Evolutionary conservation across 768 basidiomycete genomes (phyloP), one percentile per base, ranked within the genome.

Genomic region (Nidularia sp.): DNA sequence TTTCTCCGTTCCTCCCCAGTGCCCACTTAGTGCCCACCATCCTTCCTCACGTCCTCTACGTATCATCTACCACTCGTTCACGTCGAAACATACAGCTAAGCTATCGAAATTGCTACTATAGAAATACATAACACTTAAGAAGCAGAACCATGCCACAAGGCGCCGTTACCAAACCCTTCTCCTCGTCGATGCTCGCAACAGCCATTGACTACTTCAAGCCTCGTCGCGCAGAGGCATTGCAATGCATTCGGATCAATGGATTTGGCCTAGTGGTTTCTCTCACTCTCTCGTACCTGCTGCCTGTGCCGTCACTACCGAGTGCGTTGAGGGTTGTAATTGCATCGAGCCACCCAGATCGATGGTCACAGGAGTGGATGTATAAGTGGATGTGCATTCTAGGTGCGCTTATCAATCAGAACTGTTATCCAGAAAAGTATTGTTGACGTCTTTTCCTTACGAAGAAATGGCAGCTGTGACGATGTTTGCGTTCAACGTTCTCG

Each of bases 211-310:
- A 70, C 46, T 62, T 78, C 61, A 77, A 74, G 56, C 72, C 79
- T 52, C 69, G 74, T 52, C 71, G 74, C 52, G 64, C 74, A 13
- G 75, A 77, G 53, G 77, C 77, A 1, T 56, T 76, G 1, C 68
- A 72, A 50, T 64, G 77, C 54, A 66, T 77, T 42, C 73, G 76
- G 43, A 55, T 62, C 41, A 78, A 77, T 58, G 59, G 59, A 8
- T 64, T 75, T 35, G 67, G 67, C 45, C 57, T 77, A 33, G 48
- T 72, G 13, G 56, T 69, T 9, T 53, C 67, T 6, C 42, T 70
- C 13, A 47, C 75, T 15, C 55, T 72, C 3, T 71, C 75, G 7
- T 68, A 72, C 50, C 64, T 77, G 0, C 57, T 76, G 2, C 74
- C 77, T 6, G 35, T 77, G 1, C 77, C 76, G 1, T 68, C 72